These are phyloP conservation scores for Teunomyces panamensis DNA, from an alignment of 805 yeast species.

Conservation along the genomic window DNA sequence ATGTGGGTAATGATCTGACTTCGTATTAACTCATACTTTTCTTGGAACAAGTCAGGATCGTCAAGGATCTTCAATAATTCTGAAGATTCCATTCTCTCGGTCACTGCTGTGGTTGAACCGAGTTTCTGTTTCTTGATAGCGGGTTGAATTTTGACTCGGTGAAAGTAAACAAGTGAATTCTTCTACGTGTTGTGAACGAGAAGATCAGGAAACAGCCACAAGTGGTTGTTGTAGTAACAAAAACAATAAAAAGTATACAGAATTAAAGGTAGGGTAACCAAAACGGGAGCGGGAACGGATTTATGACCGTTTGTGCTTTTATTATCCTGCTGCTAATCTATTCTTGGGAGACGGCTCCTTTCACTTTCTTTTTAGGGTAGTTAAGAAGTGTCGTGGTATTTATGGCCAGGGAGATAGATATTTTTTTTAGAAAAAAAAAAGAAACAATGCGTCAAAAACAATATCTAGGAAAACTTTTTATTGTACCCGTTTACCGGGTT, in stretches of 20 bases:
- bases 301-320: not conserved
- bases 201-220: not conserved
- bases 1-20: slow-evolving; percentile 27
- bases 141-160: not conserved
- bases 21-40: slow-evolving; percentile 29
- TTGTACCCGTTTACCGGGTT: not conserved
- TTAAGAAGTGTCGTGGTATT: not conserved
- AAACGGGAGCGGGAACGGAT: not conserved
- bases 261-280: not conserved
- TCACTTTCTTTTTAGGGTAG: not conserved
- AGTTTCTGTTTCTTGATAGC: not conserved
- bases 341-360: not conserved
- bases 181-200: not conserved
- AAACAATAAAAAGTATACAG: not conserved
- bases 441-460: not conserved
- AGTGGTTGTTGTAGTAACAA: not conserved
- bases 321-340: not conserved
- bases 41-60: slow-evolving; percentile 34
- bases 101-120: not conserved
- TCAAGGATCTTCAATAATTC: slow-evolving; percentile 35
- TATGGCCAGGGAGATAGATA: not conserved
- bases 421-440: not conserved
- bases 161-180: not conserved
- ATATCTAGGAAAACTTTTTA: not conserved
- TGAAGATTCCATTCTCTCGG: slow-evolving; percentile 25